Base-by-base conservation (phyloP, 371 early-diverging fungal species). In the Rhizopus arrhizus region DNA sequence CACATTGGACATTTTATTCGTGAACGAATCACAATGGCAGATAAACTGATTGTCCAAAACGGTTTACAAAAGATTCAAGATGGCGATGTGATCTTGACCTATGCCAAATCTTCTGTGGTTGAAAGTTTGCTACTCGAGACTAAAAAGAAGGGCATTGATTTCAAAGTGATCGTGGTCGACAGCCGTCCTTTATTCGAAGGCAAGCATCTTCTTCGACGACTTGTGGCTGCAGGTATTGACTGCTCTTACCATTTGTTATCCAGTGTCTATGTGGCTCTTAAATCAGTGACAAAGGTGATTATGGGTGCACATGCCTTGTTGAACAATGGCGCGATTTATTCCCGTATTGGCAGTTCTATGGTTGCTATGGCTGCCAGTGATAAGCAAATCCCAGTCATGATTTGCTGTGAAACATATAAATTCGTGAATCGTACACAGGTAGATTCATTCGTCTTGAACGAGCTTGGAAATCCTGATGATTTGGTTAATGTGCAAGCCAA, bases 371-470 rank as follows among this genome's bases (percentile, higher is more conserved):
- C 91, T 34, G 97, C 97, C 0, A 85, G 89, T 61, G 89, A 91
- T 47, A 85, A 83, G 59, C 89, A 92, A 66, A 86, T 97, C 28
- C 98, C 98, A 3, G 95, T 97, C 15, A 93, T 99, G 80, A 95
- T 95, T 9, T 85, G 91, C 61, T 95, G 97, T 73, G 98, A 97
- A 74, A 93, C 92, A 1, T 96, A 95, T 81, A 99, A 99, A 80
- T 98, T 98, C 66, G 88, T 90, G 54, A 95, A 96, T 48, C 84
- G 88, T 11, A 91, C 94, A 16, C 92, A 95, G 68, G 82, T 99
- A 28, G 99, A 98, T 74, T 92, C 96, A 3, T 90, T 96, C 69
- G 97, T 96, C 3, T 86, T 86, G 88, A 98, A 99, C 73, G 99
- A 98, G 73, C 81, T 97, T 55, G 90, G 90, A 16, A 86, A 92